Percentiles rank a stretch among this genome's conserved stretches.
Conservation (phyloP, 108 stramenopile species). For the Nitzschia putrida region DNA sequence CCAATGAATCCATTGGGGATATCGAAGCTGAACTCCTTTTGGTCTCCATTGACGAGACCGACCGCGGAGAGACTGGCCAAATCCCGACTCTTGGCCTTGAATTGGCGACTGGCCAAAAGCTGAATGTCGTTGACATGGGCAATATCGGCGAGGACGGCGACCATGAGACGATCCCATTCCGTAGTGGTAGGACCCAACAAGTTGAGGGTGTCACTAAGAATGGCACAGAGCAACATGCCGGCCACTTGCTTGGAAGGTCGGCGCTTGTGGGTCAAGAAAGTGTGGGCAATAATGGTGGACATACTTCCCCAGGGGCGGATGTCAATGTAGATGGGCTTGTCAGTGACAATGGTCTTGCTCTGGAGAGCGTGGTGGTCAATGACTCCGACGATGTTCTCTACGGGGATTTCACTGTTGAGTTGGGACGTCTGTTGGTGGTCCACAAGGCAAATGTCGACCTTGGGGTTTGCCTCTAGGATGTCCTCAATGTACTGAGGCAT, state of each 20-base stretch:
- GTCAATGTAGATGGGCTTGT: slow-evolving; percentile 77
- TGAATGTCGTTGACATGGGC: slow-evolving; percentile 65
- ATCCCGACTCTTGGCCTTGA: slow-evolving; percentile 68
- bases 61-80: slow-evolving; percentile 46
- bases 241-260: slow-evolving; percentile 44
- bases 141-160: slow-evolving; percentile 66
- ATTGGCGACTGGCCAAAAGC: slow-evolving; percentile 58
- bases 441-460: slow-evolving; percentile 63
- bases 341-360: slow-evolving; percentile 68
- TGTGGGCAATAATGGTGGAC: slow-evolving; percentile 72
- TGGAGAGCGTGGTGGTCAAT: slow-evolving; percentile 88
- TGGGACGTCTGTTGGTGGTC: slow-evolving; percentile 79
- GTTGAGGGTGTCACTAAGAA: slow-evolving; percentile 75
- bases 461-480: slow-evolving; percentile 41
- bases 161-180: slow-evolving; percentile 69
- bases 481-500: slow-evolving; percentile 51
- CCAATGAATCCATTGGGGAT: slow-evolving; percentile 32
- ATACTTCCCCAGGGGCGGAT: slow-evolving; percentile 82
- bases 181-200: slow-evolving; percentile 76
- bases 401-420: slow-evolving; percentile 64
- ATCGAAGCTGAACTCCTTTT: slow-evolving; percentile 63
- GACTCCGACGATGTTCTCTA: slow-evolving; percentile 63
- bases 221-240: slow-evolving; percentile 69
- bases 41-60: slow-evolving; percentile 69
- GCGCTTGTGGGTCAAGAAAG: slow-evolving; percentile 52